These are phyloP conservation scores for Phaeoacremonium minimum DNA, from an alignment of 2,329 filamentous ascomycete genomes.

Conservation along the genomic window DNA sequence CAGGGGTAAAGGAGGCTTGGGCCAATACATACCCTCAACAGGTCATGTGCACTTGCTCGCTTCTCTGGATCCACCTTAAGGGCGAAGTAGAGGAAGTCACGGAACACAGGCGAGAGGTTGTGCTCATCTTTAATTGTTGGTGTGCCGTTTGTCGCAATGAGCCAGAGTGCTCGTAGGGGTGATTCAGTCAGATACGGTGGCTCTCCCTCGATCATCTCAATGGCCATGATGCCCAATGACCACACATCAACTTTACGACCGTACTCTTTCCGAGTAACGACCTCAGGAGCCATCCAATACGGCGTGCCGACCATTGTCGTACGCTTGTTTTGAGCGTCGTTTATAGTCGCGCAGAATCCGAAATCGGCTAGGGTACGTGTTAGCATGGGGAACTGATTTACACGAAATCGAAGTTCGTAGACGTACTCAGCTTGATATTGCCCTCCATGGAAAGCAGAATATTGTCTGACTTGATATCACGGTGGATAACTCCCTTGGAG, in stretches of 20 bases:
- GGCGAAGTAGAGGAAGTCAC: constrained; percentile 88
- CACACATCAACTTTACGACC: constrained; percentile 98
- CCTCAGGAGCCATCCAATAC: constrained; percentile 99
- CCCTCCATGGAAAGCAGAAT: constrained; percentile 90
- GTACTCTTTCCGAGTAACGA: constrained; percentile 96
- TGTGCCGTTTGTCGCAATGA: constrained; percentile 96
- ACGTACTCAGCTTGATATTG: constrained; percentile 93
- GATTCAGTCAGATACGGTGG: constrained; percentile 96
- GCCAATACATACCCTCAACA: constrained; percentile 66
- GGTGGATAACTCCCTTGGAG: constrained; percentile 96
- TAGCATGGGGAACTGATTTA: background rate
- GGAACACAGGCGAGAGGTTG: constrained; percentile 74
- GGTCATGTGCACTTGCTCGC: constrained; percentile 88
- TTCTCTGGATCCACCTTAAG: constrained; percentile 97
- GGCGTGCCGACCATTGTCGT: constrained; percentile 99
- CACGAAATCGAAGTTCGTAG: constrained; percentile 4
- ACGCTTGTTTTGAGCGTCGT: constrained; percentile 92
- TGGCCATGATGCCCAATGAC: constrained; percentile 98
- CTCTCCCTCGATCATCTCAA: constrained; percentile 99
- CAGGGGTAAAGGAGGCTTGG: constrained; percentile 24
- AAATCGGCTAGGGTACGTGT: constrained; percentile 72
- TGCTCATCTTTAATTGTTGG: constrained; percentile 92
- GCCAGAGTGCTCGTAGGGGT: constrained; percentile 84
- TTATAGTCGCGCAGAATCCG: constrained; percentile 97
- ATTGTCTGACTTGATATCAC: constrained; percentile 99